phyloP scores from a whole-genome alignment of 805 yeast genomes.

The Candida peoriensis region DNA sequence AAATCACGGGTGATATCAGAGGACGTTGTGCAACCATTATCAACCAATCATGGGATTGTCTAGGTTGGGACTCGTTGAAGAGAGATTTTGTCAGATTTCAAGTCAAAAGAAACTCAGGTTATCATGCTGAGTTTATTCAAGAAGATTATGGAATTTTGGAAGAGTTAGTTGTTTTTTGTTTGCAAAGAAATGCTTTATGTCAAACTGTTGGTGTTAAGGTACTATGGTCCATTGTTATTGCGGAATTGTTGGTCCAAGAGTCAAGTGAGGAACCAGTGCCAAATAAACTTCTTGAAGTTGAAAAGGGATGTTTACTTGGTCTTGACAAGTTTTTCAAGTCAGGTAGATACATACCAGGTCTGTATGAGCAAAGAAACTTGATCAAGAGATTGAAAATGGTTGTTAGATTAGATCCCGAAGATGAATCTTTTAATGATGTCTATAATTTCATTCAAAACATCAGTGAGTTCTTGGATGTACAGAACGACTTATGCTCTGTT shows the following conservation, averaged over 20 bases:
- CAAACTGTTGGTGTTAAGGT: slow-evolving; percentile 59
- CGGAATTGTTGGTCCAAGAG: slow-evolving; percentile 58
- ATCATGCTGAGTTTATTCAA: slow-evolving; percentile 59
- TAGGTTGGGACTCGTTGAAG: slow-evolving; percentile 58
- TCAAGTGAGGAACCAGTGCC: slow-evolving; percentile 50
- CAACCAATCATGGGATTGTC: slow-evolving; percentile 63
- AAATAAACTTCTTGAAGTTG: slow-evolving; percentile 53
- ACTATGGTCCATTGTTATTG: slow-evolving; percentile 66
- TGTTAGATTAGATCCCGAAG: slow-evolving; percentile 55
- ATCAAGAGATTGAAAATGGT: slow-evolving; percentile 44
- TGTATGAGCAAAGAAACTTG: slow-evolving; percentile 49
- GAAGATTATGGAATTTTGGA: slow-evolving; percentile 56
- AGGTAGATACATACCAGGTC: slow-evolving; percentile 50
- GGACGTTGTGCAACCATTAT: slow-evolving; percentile 51
- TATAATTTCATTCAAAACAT: slow-evolving; percentile 48
- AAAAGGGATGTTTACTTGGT: slow-evolving; percentile 57
- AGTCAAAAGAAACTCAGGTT: slow-evolving; percentile 59
- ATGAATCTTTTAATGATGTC: slow-evolving; percentile 51
- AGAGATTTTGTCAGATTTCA: slow-evolving; percentile 56
- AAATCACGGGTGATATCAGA: slow-evolving; percentile 60
- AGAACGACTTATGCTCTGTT: slow-evolving; percentile 64
- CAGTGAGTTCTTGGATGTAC: slow-evolving; percentile 55
- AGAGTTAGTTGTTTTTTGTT: slow-evolving; percentile 60
- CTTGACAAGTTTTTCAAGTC: slow-evolving; percentile 59
- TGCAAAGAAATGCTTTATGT: slow-evolving; percentile 61